A percentile compares a stretch with the other conserved stretches of the same genome.
phyloP scores from a whole-genome alignment of 2,329 filamentous ascomycete genomes.

The Hypoxylon sp. region DNA sequence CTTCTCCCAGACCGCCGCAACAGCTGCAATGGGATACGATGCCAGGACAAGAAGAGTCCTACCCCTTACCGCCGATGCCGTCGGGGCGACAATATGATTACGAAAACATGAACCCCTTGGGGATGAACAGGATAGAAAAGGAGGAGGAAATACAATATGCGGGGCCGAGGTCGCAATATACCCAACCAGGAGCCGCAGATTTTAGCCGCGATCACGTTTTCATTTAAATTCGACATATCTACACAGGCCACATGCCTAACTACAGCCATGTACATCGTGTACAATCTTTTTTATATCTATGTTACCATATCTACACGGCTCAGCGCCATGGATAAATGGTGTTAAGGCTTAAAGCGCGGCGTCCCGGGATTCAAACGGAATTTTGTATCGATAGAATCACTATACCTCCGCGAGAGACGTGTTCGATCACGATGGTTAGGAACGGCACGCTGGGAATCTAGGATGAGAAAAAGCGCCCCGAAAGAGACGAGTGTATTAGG shows the following conservation, averaged over 20 bases:
- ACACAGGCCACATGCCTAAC: constrained; percentile 8
- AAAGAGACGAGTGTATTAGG: constrained; percentile 7
- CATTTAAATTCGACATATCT: constrained; percentile 44
- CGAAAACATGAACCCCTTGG: constrained; percentile 67
- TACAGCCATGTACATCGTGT: constrained; percentile 25
- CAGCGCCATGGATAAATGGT: constrained; percentile 16
- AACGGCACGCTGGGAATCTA: constrained; percentile 14
- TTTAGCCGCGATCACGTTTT: constrained; percentile 48
- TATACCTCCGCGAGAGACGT: constrained; percentile 18
- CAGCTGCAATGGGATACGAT: constrained; percentile 62
- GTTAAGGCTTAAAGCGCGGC: constrained; percentile 42
- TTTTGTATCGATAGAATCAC: constrained; percentile 40
- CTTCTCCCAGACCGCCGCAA: constrained; percentile 67
- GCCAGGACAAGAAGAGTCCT: constrained; percentile 57
- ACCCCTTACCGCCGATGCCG: constrained; percentile 48
- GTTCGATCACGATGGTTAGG: constrained; percentile 25
- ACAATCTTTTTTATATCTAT: constrained; percentile 19
- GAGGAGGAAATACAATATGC: constrained; percentile 43
- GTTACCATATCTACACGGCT: constrained; percentile 27
- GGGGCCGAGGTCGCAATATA: constrained; percentile 43
- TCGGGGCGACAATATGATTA: constrained; percentile 47
- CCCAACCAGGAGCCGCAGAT: constrained; percentile 41
- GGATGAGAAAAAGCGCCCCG: constrained; percentile 15
- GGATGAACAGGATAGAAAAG: constrained; percentile 69
- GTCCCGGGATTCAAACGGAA: constrained; percentile 39